Percentiles rank a stretch among this genome's conserved stretches.
Conservation (phyloP, 192 early-diverging fungal genomes). For the Dissophora globulifera region DNA sequence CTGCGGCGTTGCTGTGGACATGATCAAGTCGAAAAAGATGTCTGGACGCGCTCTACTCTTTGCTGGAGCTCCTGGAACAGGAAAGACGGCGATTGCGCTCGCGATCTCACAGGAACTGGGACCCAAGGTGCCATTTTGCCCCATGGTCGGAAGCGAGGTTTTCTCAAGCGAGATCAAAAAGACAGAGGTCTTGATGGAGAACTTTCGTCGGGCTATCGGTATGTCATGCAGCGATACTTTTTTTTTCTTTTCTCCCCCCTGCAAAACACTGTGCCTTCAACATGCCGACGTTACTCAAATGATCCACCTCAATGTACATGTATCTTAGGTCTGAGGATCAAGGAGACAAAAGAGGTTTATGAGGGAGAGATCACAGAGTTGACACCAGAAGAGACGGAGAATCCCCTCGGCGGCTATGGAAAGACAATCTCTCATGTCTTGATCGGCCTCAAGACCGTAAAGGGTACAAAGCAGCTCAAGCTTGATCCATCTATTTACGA, state of each 20-base stretch:
- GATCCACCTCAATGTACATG: neutral
- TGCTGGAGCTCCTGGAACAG: slow-evolving; percentile 96
- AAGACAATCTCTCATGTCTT: slow-evolving; percentile 97
- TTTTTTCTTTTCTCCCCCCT: neutral
- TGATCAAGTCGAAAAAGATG: slow-evolving; percentile 97
- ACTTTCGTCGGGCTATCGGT: slow-evolving; percentile 97
- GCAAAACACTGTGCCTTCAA: too few species aligned
- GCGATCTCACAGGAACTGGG: slow-evolving; percentile 98
- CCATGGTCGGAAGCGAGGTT: slow-evolving; percentile 98
- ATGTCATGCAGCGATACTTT: neutral
- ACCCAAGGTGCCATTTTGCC: slow-evolving; percentile 98
- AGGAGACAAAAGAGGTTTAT: slow-evolving; percentile 99
- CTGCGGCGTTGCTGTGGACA: slow-evolving; percentile 91
- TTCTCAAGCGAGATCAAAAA: slow-evolving; percentile 99
- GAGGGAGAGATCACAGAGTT: slow-evolving; percentile 99
- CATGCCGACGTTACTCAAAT: too few species aligned
- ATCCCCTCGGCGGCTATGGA: slow-evolving; percentile 97
- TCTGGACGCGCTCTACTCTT: slow-evolving; percentile 94
- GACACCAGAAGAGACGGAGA: slow-evolving; percentile 97
- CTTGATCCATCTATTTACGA: slow-evolving; percentile 98
- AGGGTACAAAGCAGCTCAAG: slow-evolving; percentile 97
- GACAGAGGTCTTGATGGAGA: slow-evolving; percentile 99
- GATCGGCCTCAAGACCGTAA: slow-evolving; percentile 97
- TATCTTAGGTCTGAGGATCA: slow-evolving; percentile 87
- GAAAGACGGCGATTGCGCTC: slow-evolving; percentile 97